Evolutionary conservation across 805 yeast species (phyloP).

Genomic region (Candida quercuum): DNA sequence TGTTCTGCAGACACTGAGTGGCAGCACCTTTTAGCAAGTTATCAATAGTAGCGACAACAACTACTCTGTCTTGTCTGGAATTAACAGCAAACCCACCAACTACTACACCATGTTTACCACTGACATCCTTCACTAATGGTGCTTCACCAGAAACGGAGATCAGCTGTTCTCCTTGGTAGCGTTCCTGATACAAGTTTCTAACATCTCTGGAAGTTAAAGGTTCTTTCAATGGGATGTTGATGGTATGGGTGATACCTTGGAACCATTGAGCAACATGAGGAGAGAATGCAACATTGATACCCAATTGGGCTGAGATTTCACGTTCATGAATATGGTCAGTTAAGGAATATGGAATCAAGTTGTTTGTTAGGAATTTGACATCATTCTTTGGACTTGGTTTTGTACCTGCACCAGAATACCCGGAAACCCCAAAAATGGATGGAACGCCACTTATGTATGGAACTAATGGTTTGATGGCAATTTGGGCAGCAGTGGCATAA

Average conservation of each 20-base stretch:
- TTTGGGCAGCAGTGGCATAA: conserved; percentile 97
- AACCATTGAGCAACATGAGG: conserved; percentile 99
- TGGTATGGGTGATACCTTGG: conserved; percentile 94
- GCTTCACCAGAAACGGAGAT: conserved; percentile 86
- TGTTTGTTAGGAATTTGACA: conserved; percentile 63
- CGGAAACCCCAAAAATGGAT: conserved; percentile 89
- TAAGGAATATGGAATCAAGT: conserved; percentile 89
- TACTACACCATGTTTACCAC: conserved; percentile 92
- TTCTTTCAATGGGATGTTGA: conserved; percentile 78
- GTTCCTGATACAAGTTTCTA: conserved; percentile 79
- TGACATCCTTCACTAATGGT: conserved; percentile 85
- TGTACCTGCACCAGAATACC: conserved; percentile 99
- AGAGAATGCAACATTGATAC: conserved; percentile 75
- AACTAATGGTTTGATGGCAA: conserved; percentile 84
- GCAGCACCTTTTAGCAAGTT: conserved; percentile 97
- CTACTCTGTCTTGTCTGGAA: conserved; percentile 83
- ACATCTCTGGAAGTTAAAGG: conserved; percentile 74
- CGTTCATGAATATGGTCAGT: conserved; percentile 97
- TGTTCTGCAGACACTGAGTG: conserved; percentile 95
- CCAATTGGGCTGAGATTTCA: conserved; percentile 81
- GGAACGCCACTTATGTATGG: conserved; percentile 69
- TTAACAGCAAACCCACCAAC: conserved; percentile 96
- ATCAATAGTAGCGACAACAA: conserved; percentile 91
- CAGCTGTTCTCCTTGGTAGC: conserved; percentile 82
- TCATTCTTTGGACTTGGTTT: conserved; percentile 97